These are phyloP conservation scores for Talaromyces borbonicus DNA, from an alignment of 495 filamentous ascomycete genomes.

Conservation along the genomic window DNA sequence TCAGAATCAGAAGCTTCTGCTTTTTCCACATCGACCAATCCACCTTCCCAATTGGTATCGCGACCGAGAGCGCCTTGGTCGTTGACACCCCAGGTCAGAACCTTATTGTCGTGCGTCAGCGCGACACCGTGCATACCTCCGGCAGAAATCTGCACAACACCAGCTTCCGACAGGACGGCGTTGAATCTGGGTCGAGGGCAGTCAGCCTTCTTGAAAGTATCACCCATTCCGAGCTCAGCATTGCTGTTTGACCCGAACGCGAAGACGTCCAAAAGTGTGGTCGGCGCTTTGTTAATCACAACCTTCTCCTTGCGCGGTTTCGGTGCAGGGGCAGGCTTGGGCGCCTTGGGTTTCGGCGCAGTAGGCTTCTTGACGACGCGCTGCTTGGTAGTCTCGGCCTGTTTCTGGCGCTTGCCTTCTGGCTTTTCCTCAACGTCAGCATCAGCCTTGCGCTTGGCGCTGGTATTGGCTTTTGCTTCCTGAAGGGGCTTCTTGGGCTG, in stretches of 20 bases:
- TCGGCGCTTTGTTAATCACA: slow-evolving; percentile 27
- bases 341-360: background rate
- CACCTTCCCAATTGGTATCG: slow-evolving; percentile 44
- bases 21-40: slow-evolving; percentile 38
- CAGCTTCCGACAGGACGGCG: slow-evolving; percentile 37
- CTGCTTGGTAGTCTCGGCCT: slow-evolving; percentile 3
- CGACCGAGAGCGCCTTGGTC: slow-evolving; percentile 58
- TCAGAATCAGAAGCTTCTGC: slow-evolving; percentile 28
- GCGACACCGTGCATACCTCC: slow-evolving; percentile 61
- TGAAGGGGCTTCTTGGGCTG: slow-evolving; percentile 7
- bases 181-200: slow-evolving; percentile 45
- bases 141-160: slow-evolving; percentile 50
- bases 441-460: slow-evolving; percentile 8
- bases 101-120: slow-evolving; percentile 53
- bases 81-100: slow-evolving; percentile 67
- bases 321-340: background rate
- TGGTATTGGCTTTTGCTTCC: slow-evolving; percentile 9
- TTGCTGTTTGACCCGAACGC: slow-evolving; percentile 40
- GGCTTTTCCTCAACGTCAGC: slow-evolving; percentile 4
- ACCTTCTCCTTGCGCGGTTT: slow-evolving; percentile 9
- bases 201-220: slow-evolving; percentile 31
- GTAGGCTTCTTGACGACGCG: slow-evolving; percentile 1
- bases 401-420: slow-evolving; percentile 2
- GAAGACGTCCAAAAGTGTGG: slow-evolving; percentile 36
- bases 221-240: slow-evolving; percentile 46